Evolutionary conservation across 768 basidiomycete species (phyloP).

Genomic region (Macrolepiota fuliginosa): DNA sequence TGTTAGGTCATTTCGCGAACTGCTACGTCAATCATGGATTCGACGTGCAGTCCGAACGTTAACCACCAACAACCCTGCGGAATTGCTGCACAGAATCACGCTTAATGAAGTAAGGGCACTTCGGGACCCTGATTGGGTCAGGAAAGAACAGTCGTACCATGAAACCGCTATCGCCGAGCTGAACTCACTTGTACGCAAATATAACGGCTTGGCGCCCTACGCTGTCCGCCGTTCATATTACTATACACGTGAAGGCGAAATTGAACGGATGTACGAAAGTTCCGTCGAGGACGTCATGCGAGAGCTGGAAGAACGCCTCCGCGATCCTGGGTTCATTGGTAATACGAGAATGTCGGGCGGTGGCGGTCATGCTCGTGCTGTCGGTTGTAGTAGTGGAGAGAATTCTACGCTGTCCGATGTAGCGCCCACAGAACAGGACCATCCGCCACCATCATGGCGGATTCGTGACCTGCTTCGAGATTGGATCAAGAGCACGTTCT

Average conservation of each 20-base stretch:
- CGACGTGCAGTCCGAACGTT: constrained; percentile 69
- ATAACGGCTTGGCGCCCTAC: constrained; percentile 80
- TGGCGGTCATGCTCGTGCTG: constrained; percentile 4
- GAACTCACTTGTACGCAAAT: constrained; percentile 73
- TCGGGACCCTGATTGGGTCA: constrained; percentile 71
- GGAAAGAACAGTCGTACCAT: constrained; percentile 65
- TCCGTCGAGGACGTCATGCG: constrained; percentile 50
- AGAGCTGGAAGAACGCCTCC: constrained; percentile 26
- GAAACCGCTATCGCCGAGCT: constrained; percentile 66
- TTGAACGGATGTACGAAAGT: constrained; percentile 50
- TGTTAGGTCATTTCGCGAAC: constrained; percentile 57
- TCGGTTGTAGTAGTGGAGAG: constrained; percentile 4
- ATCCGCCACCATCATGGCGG: constrained; percentile 11
- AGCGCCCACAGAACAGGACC: constrained; percentile 3
- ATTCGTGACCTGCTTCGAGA: constrained; percentile 27
- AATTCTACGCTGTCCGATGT: not conserved
- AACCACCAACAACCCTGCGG: constrained; percentile 40
- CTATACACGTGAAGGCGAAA: constrained; percentile 54
- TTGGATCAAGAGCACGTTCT: constrained; percentile 20
- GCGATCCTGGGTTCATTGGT: constrained; percentile 22
- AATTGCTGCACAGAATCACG: constrained; percentile 33
- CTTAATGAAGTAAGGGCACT: constrained; percentile 36
- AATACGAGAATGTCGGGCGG: constrained; percentile 1
- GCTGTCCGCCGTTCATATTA: constrained; percentile 62
- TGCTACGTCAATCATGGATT: constrained; percentile 69